Evolutionary conservation across 2,329 filamentous ascomycete genomes (phyloP).

Genomic region (Aspergillus bombycis): DNA sequence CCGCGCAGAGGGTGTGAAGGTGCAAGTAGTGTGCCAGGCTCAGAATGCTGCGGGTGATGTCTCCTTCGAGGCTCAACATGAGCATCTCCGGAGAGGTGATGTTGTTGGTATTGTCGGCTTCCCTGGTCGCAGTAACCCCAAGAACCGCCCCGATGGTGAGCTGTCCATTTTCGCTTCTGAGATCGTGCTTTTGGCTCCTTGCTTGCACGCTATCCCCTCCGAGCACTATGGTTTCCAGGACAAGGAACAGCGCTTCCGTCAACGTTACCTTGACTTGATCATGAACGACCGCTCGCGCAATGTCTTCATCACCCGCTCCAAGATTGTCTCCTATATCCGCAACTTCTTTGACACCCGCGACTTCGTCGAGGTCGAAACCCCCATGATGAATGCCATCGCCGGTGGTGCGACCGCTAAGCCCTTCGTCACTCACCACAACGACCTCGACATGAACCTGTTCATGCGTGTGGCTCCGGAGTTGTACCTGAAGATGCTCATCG

Average conservation of each 20-base stretch:
- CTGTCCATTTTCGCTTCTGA: slow-evolving; percentile 91
- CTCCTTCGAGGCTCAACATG: slow-evolving; percentile 84
- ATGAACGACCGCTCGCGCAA: slow-evolving; percentile 89
- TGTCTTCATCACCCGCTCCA: slow-evolving; percentile 80
- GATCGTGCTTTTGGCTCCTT: slow-evolving; percentile 83
- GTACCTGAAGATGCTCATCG: slow-evolving; percentile 94
- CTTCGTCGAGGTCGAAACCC: slow-evolving; percentile 94
- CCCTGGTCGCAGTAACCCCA: slow-evolving; percentile 83
- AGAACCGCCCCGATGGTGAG: slow-evolving; percentile 86
- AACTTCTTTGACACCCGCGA: slow-evolving; percentile 84
- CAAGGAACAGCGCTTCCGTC: slow-evolving; percentile 87
- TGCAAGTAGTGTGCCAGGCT: slow-evolving; percentile 91
- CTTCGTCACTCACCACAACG: slow-evolving; percentile 95
- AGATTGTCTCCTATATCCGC: slow-evolving; percentile 87
- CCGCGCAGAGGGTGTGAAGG: slow-evolving; percentile 71
- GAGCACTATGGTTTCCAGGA: slow-evolving; percentile 96
- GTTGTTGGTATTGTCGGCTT: slow-evolving; percentile 87
- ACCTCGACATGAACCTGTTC: slow-evolving; percentile 90
- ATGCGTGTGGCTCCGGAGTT: slow-evolving; percentile 94
- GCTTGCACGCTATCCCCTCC: slow-evolving; percentile 80
- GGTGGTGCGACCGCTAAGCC: slow-evolving; percentile 95
- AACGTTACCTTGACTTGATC: slow-evolving; percentile 93
- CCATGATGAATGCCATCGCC: slow-evolving; percentile 95
- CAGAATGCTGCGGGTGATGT: slow-evolving; percentile 72
- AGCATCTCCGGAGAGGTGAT: slow-evolving; percentile 86